Evolutionary conservation across 371 early-diverging fungal genomes (phyloP), one percentile per base, ranked within the genome.

Genomic region (Mortierella sp.): DNA sequence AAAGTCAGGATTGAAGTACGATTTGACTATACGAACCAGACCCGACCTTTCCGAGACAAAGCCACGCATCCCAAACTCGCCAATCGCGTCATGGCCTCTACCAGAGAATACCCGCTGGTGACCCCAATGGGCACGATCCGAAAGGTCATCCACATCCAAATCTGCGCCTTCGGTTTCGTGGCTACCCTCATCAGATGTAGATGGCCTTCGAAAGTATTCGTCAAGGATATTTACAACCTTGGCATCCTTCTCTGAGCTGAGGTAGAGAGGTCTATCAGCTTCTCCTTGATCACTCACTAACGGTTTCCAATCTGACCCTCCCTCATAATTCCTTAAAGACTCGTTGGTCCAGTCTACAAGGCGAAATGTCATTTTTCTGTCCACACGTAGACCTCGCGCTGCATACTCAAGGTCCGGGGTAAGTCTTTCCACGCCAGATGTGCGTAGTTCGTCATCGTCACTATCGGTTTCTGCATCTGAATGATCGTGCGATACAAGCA

Each of bases 51-150:
- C 65, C 9, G 72, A 72, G 9, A 72, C 16, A 11, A 65, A 37
- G 6, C 72, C 72, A 1, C 72, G 72, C 18, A 72, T 57, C 5
- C 72, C 72, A 37, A 57, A 72, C 14, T 65, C 52, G 5, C 72
- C 72, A 51, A 64, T 64, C 1, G 57, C 60, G n/a, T 72, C 72
- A 0, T 22, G 40, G 1, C 72, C 72, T 30, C 60, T 40, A n/a
- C 72, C 72, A 8, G 72, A 72, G 51, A 72, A 72, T 26, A 72
- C 45, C n/a, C 61, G 64, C 51, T 72, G 72, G 35, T 72, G 43
- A n/a, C 39, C n/a, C 72, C 72, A 72, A 35, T 72, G 24, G 18
- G 35, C 1, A 12, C 39, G 28, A 5, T 60, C 39, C 8, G 49
- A 22, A 28, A 72, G 40, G 18, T 65, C 66, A 28, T 72, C 72